These are phyloP conservation scores for Harringtonia lauricola DNA, from an alignment of 2,329 filamentous ascomycete species.

Conservation along the genomic window DNA sequence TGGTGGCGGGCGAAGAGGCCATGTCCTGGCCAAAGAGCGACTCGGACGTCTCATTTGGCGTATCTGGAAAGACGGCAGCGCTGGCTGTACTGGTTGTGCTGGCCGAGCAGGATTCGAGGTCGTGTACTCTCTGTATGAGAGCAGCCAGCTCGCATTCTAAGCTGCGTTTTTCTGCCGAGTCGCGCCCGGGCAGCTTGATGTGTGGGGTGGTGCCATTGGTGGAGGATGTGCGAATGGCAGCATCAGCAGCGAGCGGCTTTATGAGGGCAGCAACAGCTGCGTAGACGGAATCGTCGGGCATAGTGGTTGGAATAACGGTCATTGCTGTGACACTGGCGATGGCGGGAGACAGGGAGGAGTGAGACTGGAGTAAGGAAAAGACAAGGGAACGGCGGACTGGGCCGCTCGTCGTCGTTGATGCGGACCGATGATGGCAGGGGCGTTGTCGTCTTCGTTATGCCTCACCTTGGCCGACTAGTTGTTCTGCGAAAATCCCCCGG, in stretches of 20 bases:
- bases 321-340: not conserved
- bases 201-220: conserved; percentile 25
- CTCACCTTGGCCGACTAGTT: no score
- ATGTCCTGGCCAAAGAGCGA: conserved; percentile 52
- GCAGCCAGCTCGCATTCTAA: conserved; percentile 77
- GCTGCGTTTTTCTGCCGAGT: conserved; percentile 62
- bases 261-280: conserved; percentile 19
- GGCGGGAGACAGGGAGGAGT: not conserved
- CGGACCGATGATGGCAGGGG: no score
- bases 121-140: conserved; percentile 65
- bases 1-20: conserved; percentile 28
- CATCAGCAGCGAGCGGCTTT: conserved; percentile 18
- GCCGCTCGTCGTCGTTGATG: no score
- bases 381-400: no score
- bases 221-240: no score
- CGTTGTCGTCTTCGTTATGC: no score
- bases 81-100: conserved; percentile 18
- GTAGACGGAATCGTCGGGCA: conserved; percentile 19
- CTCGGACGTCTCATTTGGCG: conserved; percentile 63
- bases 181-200: conserved; percentile 65
- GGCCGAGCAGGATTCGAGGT: conserved; percentile 65
- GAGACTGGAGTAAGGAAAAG: not conserved
- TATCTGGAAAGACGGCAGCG: conserved; percentile 58
- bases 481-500: no score
- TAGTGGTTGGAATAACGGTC: conserved; percentile 10